Conservation (phyloP, 306 rosid genomes). For the Alnus rubra region DNA sequence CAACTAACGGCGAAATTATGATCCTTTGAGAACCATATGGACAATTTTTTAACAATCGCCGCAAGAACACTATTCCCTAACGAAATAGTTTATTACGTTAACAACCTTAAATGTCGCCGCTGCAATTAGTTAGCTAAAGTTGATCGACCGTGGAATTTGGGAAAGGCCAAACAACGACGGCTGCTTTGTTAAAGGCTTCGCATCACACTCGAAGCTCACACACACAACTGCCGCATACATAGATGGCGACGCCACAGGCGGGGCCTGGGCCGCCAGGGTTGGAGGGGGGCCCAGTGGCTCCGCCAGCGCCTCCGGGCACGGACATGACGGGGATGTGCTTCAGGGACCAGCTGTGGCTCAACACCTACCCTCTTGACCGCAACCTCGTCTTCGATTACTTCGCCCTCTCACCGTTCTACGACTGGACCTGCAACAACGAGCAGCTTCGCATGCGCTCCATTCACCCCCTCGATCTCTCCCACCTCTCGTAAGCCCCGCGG, state of each 20-base stretch:
- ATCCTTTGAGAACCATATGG: too few relatives aligned
- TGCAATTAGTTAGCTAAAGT: neutral
- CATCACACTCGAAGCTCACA: neutral
- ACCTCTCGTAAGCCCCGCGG: slow-evolving; percentile 51
- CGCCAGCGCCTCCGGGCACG: slow-evolving; percentile 71
- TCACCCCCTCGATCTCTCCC: slow-evolving; percentile 84
- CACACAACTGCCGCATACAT: neutral
- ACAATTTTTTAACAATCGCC: too few relatives aligned
- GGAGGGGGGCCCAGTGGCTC: slow-evolving; percentile 53
- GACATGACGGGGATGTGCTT: slow-evolving; percentile 99
- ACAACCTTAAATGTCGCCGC: neutral
- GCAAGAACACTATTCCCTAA: too few relatives aligned
- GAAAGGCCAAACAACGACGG: too few relatives aligned
- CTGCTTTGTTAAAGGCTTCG: neutral
- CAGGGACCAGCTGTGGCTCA: slow-evolving; percentile 92
- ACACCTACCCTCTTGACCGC: slow-evolving; percentile 82
- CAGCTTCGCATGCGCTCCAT: slow-evolving; percentile 85
- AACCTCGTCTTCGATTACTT: slow-evolving; percentile 92
- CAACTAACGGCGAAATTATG: too few relatives aligned
- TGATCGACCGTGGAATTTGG: too few relatives aligned
- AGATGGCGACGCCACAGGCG: slow-evolving; percentile 62
- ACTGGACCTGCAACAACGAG: slow-evolving; percentile 88
- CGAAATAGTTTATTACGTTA: neutral
- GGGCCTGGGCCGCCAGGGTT: slow-evolving; percentile 41
- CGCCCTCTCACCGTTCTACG: slow-evolving; percentile 91